phyloP scores from a whole-genome alignment of 768 basidiomycete species.

The Leccinum fibrillosum region DNA sequence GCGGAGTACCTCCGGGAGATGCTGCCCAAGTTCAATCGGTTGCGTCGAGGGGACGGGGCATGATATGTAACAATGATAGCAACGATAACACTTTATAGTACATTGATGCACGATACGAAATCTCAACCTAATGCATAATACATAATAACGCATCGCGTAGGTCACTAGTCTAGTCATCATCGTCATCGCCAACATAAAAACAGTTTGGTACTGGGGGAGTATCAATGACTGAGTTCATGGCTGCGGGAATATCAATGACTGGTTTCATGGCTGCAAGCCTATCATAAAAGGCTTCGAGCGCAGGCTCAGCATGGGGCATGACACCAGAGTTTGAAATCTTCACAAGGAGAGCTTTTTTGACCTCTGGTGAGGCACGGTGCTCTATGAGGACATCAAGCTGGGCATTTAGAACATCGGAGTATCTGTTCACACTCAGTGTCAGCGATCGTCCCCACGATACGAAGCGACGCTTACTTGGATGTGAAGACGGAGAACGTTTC shows the following conservation, averaged over 20 bases:
- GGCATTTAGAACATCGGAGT: constrained; percentile 16
- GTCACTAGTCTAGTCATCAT: too few species aligned
- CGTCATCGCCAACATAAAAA: too few species aligned
- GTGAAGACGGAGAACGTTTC: constrained; percentile 31
- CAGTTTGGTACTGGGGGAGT: too few species aligned
- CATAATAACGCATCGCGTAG: too few species aligned
- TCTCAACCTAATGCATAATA: too few species aligned
- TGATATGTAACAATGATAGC: constrained; percentile 14
- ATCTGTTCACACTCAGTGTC: constrained; percentile 2
- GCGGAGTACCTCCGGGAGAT: constrained; percentile 90
- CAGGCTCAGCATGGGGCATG: constrained; percentile 8
- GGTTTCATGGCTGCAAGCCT: neutral
- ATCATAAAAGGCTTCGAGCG: constrained; percentile 18
- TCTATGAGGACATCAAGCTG: constrained; percentile 16
- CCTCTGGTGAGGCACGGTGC: constrained; percentile 2
- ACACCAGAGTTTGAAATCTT: neutral
- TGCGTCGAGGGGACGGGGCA: constrained; percentile 57
- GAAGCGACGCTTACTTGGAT: constrained; percentile 14
- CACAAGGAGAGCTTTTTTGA: constrained; percentile 16
- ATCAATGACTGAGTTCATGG: too few species aligned
- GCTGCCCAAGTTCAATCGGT: constrained; percentile 83
- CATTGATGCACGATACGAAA: too few species aligned
- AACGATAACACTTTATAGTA: too few species aligned
- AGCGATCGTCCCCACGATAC: neutral
- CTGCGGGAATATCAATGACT: too few species aligned